Evolutionary conservation across 768 basidiomycete species (phyloP).

Genomic region (Hemileccinum rubropunctum): DNA sequence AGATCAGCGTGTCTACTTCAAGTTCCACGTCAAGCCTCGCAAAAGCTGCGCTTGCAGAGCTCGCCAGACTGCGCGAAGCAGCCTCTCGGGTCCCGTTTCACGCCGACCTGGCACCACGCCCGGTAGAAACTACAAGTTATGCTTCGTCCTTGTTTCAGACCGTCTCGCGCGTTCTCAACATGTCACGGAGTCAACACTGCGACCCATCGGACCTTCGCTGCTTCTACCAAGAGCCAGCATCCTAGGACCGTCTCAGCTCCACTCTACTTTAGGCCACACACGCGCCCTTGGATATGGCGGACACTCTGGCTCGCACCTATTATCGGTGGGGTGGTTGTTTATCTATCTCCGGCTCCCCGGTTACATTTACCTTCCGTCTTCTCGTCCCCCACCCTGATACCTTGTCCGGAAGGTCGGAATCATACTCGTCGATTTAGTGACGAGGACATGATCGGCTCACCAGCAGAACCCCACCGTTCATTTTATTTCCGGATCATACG

Average conservation of each 20-base stretch:
- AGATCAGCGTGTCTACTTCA: no score
- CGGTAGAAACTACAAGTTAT: slow-evolving; percentile 36
- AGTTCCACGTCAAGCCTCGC: neutral
- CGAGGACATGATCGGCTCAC: slow-evolving; percentile 55
- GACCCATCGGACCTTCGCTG: slow-evolving; percentile 26
- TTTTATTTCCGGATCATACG: slow-evolving; percentile 42
- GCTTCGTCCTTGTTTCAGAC: slow-evolving; percentile 25
- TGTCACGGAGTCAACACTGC: neutral
- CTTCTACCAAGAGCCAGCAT: slow-evolving; percentile 2
- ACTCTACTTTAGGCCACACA: slow-evolving; percentile 18
- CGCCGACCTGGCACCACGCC: slow-evolving; percentile 45
- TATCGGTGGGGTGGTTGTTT: slow-evolving; percentile 53
- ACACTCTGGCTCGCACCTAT: slow-evolving; percentile 55
- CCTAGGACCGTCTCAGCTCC: slow-evolving; percentile 11
- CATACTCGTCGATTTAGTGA: slow-evolving; percentile 16
- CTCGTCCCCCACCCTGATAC: slow-evolving; percentile 48
- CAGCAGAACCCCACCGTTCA: slow-evolving; percentile 57
- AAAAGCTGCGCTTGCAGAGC: neutral
- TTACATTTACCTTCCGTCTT: slow-evolving; percentile 48
- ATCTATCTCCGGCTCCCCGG: slow-evolving; percentile 41
- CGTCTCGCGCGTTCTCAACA: slow-evolving; percentile 17
- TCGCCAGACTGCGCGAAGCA: slow-evolving; percentile 19
- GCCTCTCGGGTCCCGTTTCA: slow-evolving; percentile 12
- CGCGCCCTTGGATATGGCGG: slow-evolving; percentile 28
- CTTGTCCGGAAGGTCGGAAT: slow-evolving; percentile 30